Percentiles rank a stretch among this genome's conserved stretches.
Conservation (phyloP, 1,284 basidiomycete genomes). For the Trichosporon ovoides region DNA sequence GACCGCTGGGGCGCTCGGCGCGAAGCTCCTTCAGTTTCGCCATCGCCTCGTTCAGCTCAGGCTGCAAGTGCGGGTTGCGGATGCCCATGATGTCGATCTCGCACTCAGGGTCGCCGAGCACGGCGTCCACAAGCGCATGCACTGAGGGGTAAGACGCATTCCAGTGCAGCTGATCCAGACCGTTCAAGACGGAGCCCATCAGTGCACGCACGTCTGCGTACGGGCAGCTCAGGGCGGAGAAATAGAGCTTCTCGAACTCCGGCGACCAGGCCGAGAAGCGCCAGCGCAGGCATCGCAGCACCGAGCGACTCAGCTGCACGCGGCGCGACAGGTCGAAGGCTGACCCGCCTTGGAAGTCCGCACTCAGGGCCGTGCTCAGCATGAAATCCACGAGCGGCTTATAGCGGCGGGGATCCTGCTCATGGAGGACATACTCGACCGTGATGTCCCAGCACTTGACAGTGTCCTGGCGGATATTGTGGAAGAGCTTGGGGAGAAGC, state of each 20-base stretch:
- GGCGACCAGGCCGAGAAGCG: conserved; percentile 67
- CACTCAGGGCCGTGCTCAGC: conserved; percentile 56
- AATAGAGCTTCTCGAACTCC: conserved; percentile 64
- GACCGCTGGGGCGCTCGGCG: conserved; percentile 72
- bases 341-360: conserved; percentile 73
- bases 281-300: conserved; percentile 69
- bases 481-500: conserved; percentile 66
- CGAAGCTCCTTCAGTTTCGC: conserved; percentile 62
- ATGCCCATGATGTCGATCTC: conserved; percentile 68
- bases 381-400: conserved; percentile 75
- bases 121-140: conserved; percentile 61
- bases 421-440: conserved; percentile 59
- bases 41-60: conserved; percentile 57
- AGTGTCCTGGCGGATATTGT: conserved; percentile 78
- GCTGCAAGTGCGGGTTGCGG: conserved; percentile 57
- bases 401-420: conserved; percentile 81
- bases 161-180: conserved; percentile 62
- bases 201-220: conserved; percentile 76
- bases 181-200: conserved; percentile 64
- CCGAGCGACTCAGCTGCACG: conserved; percentile 45
- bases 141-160: conserved; percentile 69
- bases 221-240: conserved; percentile 69
- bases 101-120: conserved; percentile 53
- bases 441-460: conserved; percentile 51
- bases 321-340: conserved; percentile 57